phyloP scores from a whole-genome alignment of 257 asterid species.

The Phtheirospermum japonicum region DNA sequence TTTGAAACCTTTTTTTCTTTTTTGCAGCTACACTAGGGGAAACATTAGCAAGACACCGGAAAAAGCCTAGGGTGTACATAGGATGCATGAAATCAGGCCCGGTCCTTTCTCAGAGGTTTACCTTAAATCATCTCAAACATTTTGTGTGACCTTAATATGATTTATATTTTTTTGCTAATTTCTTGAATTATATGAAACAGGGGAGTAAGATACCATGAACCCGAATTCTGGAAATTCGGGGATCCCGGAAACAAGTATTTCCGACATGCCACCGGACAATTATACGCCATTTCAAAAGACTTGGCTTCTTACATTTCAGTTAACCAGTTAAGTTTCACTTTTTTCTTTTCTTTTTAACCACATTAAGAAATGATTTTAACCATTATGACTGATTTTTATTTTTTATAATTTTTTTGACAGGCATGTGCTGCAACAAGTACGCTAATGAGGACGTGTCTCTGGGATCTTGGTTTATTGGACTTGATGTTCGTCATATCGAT shows the following conservation, averaged over 20 bases:
- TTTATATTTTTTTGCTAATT: slow-evolving; percentile 2
- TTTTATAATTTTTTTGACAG: slow-evolving; percentile 39
- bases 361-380: background rate
- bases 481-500: slow-evolving; percentile 75
- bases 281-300: slow-evolving; percentile 86
- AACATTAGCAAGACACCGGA: slow-evolving; percentile 65
- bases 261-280: slow-evolving; percentile 93
- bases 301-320: slow-evolving; percentile 68
- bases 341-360: background rate
- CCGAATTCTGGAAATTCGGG: slow-evolving; percentile 91
- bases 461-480: slow-evolving; percentile 95
- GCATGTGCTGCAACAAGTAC: slow-evolving; percentile 82
- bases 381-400: slow-evolving; percentile 6
- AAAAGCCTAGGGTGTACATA: slow-evolving; percentile 66
- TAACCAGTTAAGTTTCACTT: slow-evolving; percentile 58
- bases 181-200: slow-evolving; percentile 36
- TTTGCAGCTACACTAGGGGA: slow-evolving; percentile 81
- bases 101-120: slow-evolving; percentile 80
- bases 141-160: background rate
- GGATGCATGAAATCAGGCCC: slow-evolving; percentile 99
- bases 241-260: slow-evolving; percentile 88
- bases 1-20: background rate
- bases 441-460: slow-evolving; percentile 94
- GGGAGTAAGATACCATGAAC: slow-evolving; percentile 94
- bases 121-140: slow-evolving; percentile 1